Percentiles rank a stretch among this genome's conserved stretches.
These are phyloP conservation scores for Athelia sp. DNA, from an alignment of 1,284 basidiomycete genomes.

Conservation along the genomic window DNA sequence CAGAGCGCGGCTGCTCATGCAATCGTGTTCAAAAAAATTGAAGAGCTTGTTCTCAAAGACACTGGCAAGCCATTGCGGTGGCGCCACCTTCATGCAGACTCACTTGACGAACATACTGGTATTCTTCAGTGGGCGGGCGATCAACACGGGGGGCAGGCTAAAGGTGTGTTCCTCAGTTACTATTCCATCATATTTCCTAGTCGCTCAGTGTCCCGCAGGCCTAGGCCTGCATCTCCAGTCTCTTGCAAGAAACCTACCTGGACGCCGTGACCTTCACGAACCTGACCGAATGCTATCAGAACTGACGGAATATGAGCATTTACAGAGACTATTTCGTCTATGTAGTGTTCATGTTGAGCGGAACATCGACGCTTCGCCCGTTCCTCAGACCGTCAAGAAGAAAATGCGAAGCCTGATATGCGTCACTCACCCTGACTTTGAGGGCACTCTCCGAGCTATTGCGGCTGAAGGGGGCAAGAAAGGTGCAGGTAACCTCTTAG, in stretches of 20 bases:
- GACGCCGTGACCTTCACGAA: constrained; percentile 8
- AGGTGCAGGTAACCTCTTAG: constrained; percentile 7
- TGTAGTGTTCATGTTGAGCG: constrained; percentile 16
- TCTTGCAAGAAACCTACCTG: constrained; percentile 8
- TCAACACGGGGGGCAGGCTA: constrained; percentile 24
- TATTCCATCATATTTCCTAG: background rate
- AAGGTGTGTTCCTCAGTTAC: constrained; percentile 13
- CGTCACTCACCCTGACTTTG: constrained; percentile 14
- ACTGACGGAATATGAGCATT: constrained; percentile 18
- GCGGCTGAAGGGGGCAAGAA: constrained; percentile 11
- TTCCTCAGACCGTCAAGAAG: constrained; percentile 8
- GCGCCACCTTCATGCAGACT: constrained; percentile 17
- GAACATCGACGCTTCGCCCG: constrained; percentile 13
- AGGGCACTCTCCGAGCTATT: constrained; percentile 12
- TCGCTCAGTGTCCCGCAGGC: constrained; percentile 9
- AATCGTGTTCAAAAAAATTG: constrained; percentile 17
- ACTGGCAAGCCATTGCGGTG: constrained; percentile 16
- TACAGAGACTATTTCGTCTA: constrained; percentile 14
- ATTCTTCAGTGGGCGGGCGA: constrained; percentile 16
- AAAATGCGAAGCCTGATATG: constrained; percentile 20
- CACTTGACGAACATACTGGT: constrained; percentile 10
- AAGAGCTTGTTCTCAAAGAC: constrained; percentile 17
- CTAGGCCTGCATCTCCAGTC: constrained; percentile 18
- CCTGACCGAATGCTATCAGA: constrained; percentile 8
- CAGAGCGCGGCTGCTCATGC: constrained; percentile 19